A percentile compares a stretch with the other conserved stretches of the same genome.
Evolutionary conservation across 2,329 filamentous ascomycete genomes (phyloP).

Genomic region (Aspergillus sp.): DNA sequence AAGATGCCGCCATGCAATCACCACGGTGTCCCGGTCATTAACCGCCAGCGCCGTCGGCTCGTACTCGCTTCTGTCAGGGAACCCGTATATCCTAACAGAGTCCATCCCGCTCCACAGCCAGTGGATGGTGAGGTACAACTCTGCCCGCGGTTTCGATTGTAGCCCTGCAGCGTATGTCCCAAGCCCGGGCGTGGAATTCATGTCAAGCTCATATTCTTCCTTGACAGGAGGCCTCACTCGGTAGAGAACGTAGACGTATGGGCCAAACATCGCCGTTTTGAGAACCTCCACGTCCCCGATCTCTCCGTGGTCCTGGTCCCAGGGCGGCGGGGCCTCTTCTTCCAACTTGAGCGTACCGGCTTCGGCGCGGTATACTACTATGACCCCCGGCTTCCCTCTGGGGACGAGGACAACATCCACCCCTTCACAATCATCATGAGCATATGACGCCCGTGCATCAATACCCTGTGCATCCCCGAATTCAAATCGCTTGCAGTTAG

Average conservation of each 20-base stretch:
- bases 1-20: slow-evolving; percentile 28
- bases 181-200: slow-evolving; percentile 21
- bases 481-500: slow-evolving; percentile 19
- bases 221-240: slow-evolving; percentile 19
- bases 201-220: slow-evolving; percentile 7
- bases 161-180: slow-evolving; percentile 24
- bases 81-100: slow-evolving; percentile 16
- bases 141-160: slow-evolving; percentile 11
- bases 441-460: slow-evolving; percentile 26
- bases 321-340: slow-evolving; percentile 13
- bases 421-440: slow-evolving; percentile 12
- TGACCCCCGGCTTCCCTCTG: slow-evolving; percentile 20
- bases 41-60: slow-evolving; percentile 22
- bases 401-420: slow-evolving; percentile 19
- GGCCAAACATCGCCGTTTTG: slow-evolving; percentile 18
- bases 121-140: slow-evolving; percentile 22
- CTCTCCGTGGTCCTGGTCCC: slow-evolving; percentile 13
- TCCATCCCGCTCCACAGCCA: slow-evolving; percentile 7
- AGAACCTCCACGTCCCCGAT: slow-evolving; percentile 25
- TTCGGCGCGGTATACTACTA: slow-evolving; percentile 15
- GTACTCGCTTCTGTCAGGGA: slow-evolving; percentile 20
- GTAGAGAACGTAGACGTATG: slow-evolving; percentile 24
- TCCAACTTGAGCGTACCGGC: slow-evolving; percentile 10
- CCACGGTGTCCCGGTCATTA: slow-evolving; percentile 18
- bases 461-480: slow-evolving; percentile 19